Evolutionary conservation across 1,284 basidiomycete genomes (phyloP).

Genomic region (Kwoniella shivajii): DNA sequence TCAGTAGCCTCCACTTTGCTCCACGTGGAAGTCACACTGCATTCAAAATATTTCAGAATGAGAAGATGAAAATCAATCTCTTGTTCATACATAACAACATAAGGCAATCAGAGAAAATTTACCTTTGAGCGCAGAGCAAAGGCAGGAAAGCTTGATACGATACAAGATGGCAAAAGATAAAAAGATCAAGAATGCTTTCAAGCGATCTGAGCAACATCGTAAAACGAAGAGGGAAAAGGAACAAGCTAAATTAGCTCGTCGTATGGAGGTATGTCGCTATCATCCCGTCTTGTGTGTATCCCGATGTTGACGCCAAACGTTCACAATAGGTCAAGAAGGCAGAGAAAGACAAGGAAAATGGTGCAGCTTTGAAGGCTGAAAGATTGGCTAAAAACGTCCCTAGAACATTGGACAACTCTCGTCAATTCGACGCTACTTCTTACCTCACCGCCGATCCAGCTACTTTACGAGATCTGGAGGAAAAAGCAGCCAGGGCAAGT

Average conservation of each 20-base stretch:
- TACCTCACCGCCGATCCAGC: conserved; percentile 71
- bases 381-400: conserved; percentile 82
- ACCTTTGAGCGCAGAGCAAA: neutral
- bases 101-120: neutral
- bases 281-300: too few relatives aligned
- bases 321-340: conserved; percentile 42
- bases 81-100: neutral
- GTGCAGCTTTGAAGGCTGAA: conserved; percentile 61
- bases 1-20: too few relatives aligned
- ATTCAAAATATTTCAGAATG: neutral
- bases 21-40: neutral
- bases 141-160: too few relatives aligned
- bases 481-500: conserved; percentile 43
- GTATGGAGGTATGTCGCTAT: conserved; percentile 73
- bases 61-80: neutral
- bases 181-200: conserved; percentile 78
- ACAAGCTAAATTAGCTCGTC: conserved; percentile 76
- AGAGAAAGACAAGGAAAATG: conserved; percentile 40
- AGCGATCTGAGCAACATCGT: conserved; percentile 71
- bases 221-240: conserved; percentile 78
- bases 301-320: too few relatives aligned
- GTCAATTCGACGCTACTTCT: conserved; percentile 79
- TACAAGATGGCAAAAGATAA: conserved; percentile 46
- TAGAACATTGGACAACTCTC: conserved; percentile 88
- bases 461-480: conserved; percentile 43